phyloP scores from a whole-genome alignment of 2,329 filamentous ascomycete genomes.

The Juglanconis sp. region DNA sequence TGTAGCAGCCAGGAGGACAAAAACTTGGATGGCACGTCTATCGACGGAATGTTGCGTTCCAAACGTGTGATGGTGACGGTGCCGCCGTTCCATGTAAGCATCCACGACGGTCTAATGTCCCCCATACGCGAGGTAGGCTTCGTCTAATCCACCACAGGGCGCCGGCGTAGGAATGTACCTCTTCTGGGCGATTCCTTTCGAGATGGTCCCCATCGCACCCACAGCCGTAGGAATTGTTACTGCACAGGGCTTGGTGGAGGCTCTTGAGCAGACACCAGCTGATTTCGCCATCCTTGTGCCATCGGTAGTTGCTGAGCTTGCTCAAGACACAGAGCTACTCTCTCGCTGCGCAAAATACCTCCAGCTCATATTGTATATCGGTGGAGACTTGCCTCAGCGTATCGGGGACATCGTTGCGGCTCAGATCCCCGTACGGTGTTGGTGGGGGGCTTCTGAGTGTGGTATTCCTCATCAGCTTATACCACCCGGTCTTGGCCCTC shows the following conservation, averaged over 20 bases:
- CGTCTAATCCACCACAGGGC: constrained; percentile 17
- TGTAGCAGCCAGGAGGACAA: neutral
- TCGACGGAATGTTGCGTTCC: constrained; percentile 21
- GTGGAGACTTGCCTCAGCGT: constrained; percentile 6
- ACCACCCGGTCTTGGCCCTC: neutral
- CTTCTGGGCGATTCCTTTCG: constrained; percentile 26
- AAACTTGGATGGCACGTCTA: constrained; percentile 12
- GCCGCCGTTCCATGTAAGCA: constrained; percentile 33
- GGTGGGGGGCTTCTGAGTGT: constrained; percentile 14
- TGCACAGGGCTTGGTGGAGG: constrained; percentile 26
- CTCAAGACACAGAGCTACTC: neutral
- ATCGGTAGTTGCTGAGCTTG: constrained; percentile 33
- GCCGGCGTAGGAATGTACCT: constrained; percentile 24
- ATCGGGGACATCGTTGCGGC: constrained; percentile 5
- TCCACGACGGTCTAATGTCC: too few species aligned
- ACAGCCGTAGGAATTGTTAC: constrained; percentile 24
- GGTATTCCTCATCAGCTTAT: constrained; percentile 11
- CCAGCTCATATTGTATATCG: constrained; percentile 5
- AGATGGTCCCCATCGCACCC: constrained; percentile 23
- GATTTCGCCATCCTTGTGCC: constrained; percentile 32
- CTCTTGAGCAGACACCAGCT: constrained; percentile 27
- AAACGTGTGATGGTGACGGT: constrained; percentile 31
- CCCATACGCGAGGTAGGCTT: too few species aligned
- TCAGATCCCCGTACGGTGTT: neutral
- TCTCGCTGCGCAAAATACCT: constrained; percentile 1